Conservation (phyloP, 495 filamentous ascomycete genomes). For the Hypomontagnella monticulosa region DNA sequence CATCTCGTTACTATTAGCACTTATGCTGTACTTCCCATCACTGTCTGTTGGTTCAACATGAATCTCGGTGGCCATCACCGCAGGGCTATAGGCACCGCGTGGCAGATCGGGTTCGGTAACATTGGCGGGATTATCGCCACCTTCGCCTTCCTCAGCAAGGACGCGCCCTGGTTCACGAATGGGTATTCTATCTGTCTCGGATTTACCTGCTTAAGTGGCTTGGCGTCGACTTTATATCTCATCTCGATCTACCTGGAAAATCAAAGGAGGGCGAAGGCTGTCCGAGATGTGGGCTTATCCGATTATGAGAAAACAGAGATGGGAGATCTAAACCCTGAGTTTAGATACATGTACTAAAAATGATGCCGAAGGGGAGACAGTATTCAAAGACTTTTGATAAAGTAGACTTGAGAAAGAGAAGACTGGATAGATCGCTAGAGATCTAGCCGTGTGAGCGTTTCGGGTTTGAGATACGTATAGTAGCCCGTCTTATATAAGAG, state of each 20-base stretch:
- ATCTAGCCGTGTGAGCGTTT: no score
- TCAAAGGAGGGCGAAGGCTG: slow-evolving; percentile 64
- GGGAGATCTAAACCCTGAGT: slow-evolving; percentile 74
- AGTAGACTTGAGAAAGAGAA: no score
- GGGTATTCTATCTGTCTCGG: slow-evolving; percentile 83
- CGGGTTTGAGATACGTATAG: background rate
- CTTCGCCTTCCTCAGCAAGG: slow-evolving; percentile 77
- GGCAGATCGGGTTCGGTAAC: slow-evolving; percentile 94
- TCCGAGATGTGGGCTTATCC: slow-evolving; percentile 65
- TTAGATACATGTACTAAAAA: slow-evolving; percentile 64
- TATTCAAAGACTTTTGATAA: background rate
- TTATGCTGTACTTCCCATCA: slow-evolving; percentile 81
- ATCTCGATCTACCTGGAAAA: slow-evolving; percentile 71
- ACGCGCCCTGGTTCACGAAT: slow-evolving; percentile 73
- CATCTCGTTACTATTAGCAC: slow-evolving; percentile 73
- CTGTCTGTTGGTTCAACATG: slow-evolving; percentile 95
- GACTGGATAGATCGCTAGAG: no score
- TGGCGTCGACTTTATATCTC: slow-evolving; percentile 70
- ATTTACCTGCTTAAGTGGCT: slow-evolving; percentile 73
- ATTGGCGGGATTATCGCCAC: slow-evolving; percentile 92
- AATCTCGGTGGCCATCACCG: slow-evolving; percentile 90
- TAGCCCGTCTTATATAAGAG: background rate
- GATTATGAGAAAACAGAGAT: slow-evolving; percentile 78
- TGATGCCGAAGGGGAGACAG: background rate
- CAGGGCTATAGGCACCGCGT: slow-evolving; percentile 82